Conservation (phyloP, 371 early-diverging fungal species). For the Lichtheimia ramosa region DNA sequence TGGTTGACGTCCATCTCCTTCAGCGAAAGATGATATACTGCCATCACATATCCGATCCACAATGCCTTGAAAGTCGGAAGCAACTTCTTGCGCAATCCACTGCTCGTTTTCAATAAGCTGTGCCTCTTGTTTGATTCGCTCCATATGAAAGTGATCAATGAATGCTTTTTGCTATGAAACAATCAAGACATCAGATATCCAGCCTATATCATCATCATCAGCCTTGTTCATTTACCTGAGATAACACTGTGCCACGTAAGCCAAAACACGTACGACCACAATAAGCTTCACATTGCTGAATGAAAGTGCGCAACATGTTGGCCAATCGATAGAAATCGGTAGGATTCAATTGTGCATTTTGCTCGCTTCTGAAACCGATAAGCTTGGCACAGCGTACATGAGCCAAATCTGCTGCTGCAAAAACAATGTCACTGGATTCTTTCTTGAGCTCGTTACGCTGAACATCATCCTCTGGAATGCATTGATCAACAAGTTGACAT, state of each 20-base stretch:
- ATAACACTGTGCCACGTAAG: slow-evolving; percentile 73
- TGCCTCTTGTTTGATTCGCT: slow-evolving; percentile 81
- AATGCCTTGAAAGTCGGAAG: slow-evolving; percentile 87
- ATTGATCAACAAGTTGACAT: slow-evolving; percentile 44
- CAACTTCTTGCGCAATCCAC: slow-evolving; percentile 91
- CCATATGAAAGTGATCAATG: slow-evolving; percentile 88
- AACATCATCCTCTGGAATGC: slow-evolving; percentile 13
- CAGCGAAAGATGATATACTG: slow-evolving; percentile 19
- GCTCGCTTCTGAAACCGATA: slow-evolving; percentile 83
- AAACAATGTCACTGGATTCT: slow-evolving; percentile 67
- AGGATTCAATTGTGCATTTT: slow-evolving; percentile 83
- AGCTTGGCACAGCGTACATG: slow-evolving; percentile 88
- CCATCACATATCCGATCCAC: slow-evolving; percentile 71
- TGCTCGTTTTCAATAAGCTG: slow-evolving; percentile 93
- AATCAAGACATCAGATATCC: background rate
- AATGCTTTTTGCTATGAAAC: slow-evolving; percentile 76
- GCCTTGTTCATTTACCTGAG: slow-evolving; percentile 53
- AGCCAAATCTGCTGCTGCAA: slow-evolving; percentile 75
- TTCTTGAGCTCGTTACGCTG: slow-evolving; percentile 23
- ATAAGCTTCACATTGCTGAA: slow-evolving; percentile 68
- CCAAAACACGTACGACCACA: slow-evolving; percentile 87
- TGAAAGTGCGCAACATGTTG: slow-evolving; percentile 74
- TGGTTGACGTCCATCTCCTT: background rate
- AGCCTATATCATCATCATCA: background rate
- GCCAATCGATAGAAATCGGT: slow-evolving; percentile 85